Conservation (phyloP, 257 asterid species). For the Pogostemon cablin region DNA sequence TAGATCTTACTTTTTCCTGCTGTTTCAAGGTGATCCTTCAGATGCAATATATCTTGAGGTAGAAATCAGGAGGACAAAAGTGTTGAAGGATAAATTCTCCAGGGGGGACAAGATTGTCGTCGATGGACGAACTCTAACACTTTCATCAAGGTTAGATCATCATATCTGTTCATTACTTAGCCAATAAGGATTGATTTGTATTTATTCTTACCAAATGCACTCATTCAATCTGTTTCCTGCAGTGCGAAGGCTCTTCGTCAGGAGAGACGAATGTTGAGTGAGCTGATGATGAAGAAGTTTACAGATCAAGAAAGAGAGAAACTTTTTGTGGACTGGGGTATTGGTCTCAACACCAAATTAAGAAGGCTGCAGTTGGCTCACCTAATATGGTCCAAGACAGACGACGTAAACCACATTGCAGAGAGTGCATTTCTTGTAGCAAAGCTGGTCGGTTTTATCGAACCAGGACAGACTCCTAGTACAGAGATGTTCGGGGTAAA, state of each 20-base stretch:
- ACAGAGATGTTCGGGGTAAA: slow-evolving; percentile 73
- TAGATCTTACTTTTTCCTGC: slow-evolving; percentile 79
- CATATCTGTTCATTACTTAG: neutral
- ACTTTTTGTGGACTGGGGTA: slow-evolving; percentile 75
- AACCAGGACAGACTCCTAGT: slow-evolving; percentile 62
- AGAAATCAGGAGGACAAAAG: slow-evolving; percentile 72
- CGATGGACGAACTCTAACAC: slow-evolving; percentile 61
- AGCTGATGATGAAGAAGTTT: slow-evolving; percentile 78
- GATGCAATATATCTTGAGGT: slow-evolving; percentile 91
- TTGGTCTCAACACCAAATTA: slow-evolving; percentile 62
- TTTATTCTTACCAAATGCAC: neutral
- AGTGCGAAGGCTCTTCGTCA: slow-evolving; percentile 73
- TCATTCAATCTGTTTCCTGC: slow-evolving; percentile 19
- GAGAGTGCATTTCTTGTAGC: slow-evolving; percentile 81
- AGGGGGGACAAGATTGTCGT: slow-evolving; percentile 60
- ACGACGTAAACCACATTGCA: slow-evolving; percentile 63
- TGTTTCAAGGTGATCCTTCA: slow-evolving; percentile 82
- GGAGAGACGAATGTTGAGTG: slow-evolving; percentile 76
- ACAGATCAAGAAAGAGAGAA: slow-evolving; percentile 70
- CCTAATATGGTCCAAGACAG: slow-evolving; percentile 65
- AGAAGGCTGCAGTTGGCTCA: slow-evolving; percentile 77
- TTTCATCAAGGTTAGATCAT: slow-evolving; percentile 63
- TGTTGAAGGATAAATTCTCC: slow-evolving; percentile 67
- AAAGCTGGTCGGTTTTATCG: slow-evolving; percentile 68
- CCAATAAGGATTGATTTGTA: too few species aligned